Conservation (phyloP, 192 early-diverging fungal species). For the Coemansia furcata region DNA sequence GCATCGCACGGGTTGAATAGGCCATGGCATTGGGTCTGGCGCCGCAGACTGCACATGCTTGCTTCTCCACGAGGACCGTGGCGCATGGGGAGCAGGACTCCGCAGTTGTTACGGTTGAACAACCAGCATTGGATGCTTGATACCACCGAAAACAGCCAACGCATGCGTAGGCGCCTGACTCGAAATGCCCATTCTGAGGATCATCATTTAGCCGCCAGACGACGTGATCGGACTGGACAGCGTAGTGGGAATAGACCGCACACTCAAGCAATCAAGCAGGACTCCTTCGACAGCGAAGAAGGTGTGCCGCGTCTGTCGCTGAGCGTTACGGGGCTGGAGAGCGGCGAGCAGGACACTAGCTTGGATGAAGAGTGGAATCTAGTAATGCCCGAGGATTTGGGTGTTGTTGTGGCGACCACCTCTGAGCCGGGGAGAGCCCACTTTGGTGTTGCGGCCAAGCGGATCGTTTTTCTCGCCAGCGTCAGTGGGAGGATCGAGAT, state of each 20-base stretch:
- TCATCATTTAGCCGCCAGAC: conserved; percentile 25
- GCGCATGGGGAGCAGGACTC: background rate
- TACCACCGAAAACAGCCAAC: conserved; percentile 27
- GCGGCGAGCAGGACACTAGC: background rate
- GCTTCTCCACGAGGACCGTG: conserved; percentile 35
- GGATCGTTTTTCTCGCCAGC: conserved; percentile 31
- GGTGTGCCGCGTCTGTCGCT: conserved; percentile 31
- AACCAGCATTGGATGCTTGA: conserved; percentile 41
- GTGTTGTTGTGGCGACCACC: conserved; percentile 12
- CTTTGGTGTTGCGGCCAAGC: conserved; percentile 21
- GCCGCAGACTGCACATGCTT: conserved; percentile 18
- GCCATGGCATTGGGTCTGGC: conserved; percentile 33
- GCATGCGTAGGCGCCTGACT: conserved; percentile 37
- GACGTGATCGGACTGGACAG: conserved; percentile 33
- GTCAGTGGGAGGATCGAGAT: conserved; percentile 35
- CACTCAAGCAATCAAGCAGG: background rate
- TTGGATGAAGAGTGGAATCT: conserved; percentile 40
- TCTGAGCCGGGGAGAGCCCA: conserved; percentile 17
- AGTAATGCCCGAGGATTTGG: conserved; percentile 37
- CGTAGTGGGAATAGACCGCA: background rate
- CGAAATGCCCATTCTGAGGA: conserved; percentile 21
- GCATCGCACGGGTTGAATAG: conserved; percentile 4
- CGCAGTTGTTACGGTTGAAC: background rate
- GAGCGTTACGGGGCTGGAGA: conserved; percentile 16
- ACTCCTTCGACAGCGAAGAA: conserved; percentile 10